Conservation (phyloP, 2,329 filamentous ascomycete genomes). For the Cryoendolithus antarcticus region DNA sequence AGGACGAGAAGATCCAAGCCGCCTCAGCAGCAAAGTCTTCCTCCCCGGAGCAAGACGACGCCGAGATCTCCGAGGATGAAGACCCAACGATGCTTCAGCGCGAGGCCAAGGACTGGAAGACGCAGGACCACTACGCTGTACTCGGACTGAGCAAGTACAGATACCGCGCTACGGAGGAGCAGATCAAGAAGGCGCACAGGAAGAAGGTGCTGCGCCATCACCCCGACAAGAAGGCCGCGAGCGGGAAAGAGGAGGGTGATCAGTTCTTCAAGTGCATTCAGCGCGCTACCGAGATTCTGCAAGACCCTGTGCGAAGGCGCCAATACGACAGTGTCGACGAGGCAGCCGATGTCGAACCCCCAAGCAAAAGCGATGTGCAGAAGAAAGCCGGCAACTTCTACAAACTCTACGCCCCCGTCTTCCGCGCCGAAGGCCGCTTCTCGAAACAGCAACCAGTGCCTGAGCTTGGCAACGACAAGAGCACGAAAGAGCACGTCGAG, state of each 20-base stretch:
- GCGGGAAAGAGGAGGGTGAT: constrained; percentile 79
- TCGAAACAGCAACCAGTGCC: constrained; percentile 84
- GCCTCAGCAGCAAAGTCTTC: constrained; percentile 91
- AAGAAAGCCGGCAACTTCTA: constrained; percentile 70
- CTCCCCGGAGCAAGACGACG: constrained; percentile 81
- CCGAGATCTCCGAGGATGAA: constrained; percentile 87
- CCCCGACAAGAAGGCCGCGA: constrained; percentile 95
- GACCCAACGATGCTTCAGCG: constrained; percentile 83
- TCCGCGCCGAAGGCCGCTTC: constrained; percentile 87
- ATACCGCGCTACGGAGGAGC: constrained; percentile 84
- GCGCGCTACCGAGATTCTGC: constrained; percentile 86
- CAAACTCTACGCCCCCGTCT: constrained; percentile 84
- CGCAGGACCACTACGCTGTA: constrained; percentile 95
- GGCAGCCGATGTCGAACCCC: constrained; percentile 80
- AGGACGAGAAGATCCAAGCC: constrained; percentile 95
- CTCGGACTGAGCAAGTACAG: constrained; percentile 88
- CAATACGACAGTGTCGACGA: constrained; percentile 97
- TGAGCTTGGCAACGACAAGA: constrained; percentile 69
- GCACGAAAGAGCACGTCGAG: constrained; percentile 80
- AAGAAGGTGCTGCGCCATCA: constrained; percentile 99
- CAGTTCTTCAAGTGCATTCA: constrained; percentile 99
- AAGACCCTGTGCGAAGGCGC: constrained; percentile 80
- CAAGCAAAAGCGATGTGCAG: constrained; percentile 76
- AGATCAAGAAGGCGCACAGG: constrained; percentile 97
- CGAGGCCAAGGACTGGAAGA: constrained; percentile 99